Base-by-base conservation (phyloP, 2,329 filamentous ascomycete genomes). In the Cytospora schulzeri region DNA sequence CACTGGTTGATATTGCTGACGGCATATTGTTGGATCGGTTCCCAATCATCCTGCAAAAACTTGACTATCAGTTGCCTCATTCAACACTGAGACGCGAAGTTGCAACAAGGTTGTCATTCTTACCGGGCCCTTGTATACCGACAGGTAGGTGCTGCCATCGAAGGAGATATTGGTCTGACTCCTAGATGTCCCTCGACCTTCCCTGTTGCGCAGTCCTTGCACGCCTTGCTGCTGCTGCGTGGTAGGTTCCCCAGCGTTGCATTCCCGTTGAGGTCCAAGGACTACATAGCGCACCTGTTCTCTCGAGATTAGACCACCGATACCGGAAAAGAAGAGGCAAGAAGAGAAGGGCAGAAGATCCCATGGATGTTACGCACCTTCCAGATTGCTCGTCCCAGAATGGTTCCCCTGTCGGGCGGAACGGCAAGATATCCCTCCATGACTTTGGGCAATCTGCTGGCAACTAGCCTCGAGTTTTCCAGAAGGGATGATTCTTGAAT, bases 241-340 rank as follows among this genome's bases (percentile, higher is more conserved):
- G 15, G 57, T 28, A 11, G 57, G 31, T 35, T 59, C 61, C 24
- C 51, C 60, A 17, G 55, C 55, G 78, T 76, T 75, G 31, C 73
- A 70, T 50, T 79, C 77, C 69, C 77, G 76, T 54, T 73, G 72
- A 33, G 75, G 68, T 62, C 85, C 85, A 63, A 88, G 77, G 63
- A 86, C 78, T 56, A 89, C 81, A 73, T 85, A 88, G 74, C 87
- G 85, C 71, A 81, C 70, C 86, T 88, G 72, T 45, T 53, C 17
- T 19, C 28, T 52, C 15, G 26, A 31, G 5, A 57, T 64, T 45
- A 66, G 65, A 31, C 38, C 5, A 22, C 22, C 17, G n/a, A 14
- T 6, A 50, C 26, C 29, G 35, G 58, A n/a, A 22, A 50, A 31
- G 22, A 52, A 35, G 41, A 52, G 35, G 41, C 28, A 48, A 45